Conservation (phyloP, 192 early-diverging fungal genomes). For the Umbelopsis sp. region DNA sequence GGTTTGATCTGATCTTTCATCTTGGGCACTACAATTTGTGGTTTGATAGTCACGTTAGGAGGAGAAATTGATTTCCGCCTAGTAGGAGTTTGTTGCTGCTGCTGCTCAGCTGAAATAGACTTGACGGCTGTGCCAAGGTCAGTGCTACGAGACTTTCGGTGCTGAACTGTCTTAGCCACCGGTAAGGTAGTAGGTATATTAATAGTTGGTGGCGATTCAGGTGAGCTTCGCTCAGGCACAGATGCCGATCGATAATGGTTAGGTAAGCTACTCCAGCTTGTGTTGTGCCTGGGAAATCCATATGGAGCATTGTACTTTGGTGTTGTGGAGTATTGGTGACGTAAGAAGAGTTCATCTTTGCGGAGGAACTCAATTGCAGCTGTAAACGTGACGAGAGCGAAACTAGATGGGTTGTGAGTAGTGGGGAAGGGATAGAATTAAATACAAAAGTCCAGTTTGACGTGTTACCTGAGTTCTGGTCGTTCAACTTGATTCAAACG, state of each 20-base stretch:
- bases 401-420: constrained; percentile 25
- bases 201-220: neutral
- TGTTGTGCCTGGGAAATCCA: neutral
- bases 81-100: neutral
- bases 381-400: constrained; percentile 51
- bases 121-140: neutral
- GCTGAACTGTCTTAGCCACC: neutral
- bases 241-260: constrained; percentile 10
- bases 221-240: neutral
- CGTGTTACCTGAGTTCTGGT: neutral
- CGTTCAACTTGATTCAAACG: constrained; percentile 31
- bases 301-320: constrained; percentile 11
- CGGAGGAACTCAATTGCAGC: constrained; percentile 51
- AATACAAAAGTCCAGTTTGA: neutral
- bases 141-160: constrained; percentile 10
- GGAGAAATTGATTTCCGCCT: constrained; percentile 17
- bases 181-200: neutral
- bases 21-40: constrained; percentile 22
- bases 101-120: neutral
- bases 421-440: neutral
- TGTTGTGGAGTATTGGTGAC: constrained; percentile 19
- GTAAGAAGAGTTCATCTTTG: constrained; percentile 43
- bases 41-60: constrained; percentile 21
- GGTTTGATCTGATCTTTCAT: neutral
- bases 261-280: constrained; percentile 6